Base-by-base conservation (phyloP, 768 basidiomycete species). In the Neoboletus brunneissimus region DNA sequence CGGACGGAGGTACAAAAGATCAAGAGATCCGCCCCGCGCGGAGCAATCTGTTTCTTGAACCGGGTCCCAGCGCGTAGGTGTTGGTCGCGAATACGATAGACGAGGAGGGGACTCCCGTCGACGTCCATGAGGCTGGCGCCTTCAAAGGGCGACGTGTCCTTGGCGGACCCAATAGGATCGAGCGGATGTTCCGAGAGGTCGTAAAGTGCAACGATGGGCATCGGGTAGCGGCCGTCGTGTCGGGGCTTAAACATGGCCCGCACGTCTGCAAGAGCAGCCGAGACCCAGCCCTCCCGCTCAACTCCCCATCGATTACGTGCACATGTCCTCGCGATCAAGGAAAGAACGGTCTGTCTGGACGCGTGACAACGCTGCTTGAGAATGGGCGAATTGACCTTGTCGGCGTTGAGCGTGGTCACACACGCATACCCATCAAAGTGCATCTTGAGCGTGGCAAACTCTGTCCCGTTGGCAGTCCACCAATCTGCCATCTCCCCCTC, bases 341-440 rank as follows among this genome's bases (percentile, higher is more conserved):
- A 43, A 48, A 64, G 59, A 9, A 70, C 48, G 34, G 59, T 37
- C 43, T 56, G 41, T 50, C 66, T 58, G 7, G 73, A 73, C 35
- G 60, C 70, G 35, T 51, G 54, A 58, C 67, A 69, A 23, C 68
- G 68, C 12, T 62, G 58, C 27, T 58, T 71, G 59, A 69, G 65
- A 18, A 57, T 34, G 12, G 69, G 69, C 9, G 69, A 69, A 31
- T 71, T 64, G 48, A 68, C 67, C 55, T 62, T 69, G 55, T 67
- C 59, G 3, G 48, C 53, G 35, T 69, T 58, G 49, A 69, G 73
- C 40, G 76, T 73, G 25, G 76, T 77, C 54, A 78, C 67, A 54
- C 75, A 76, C 6, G 74, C 76, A 53, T 74, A 73, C 8, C 66
- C 74, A 34, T 59, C 57, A 48, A 77, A 74, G 44, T 58, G 53